Evolutionary conservation across 768 basidiomycete species (phyloP), one percentile per base, ranked within the genome.

Genomic region (Gloeopeniophorella convolvens): DNA sequence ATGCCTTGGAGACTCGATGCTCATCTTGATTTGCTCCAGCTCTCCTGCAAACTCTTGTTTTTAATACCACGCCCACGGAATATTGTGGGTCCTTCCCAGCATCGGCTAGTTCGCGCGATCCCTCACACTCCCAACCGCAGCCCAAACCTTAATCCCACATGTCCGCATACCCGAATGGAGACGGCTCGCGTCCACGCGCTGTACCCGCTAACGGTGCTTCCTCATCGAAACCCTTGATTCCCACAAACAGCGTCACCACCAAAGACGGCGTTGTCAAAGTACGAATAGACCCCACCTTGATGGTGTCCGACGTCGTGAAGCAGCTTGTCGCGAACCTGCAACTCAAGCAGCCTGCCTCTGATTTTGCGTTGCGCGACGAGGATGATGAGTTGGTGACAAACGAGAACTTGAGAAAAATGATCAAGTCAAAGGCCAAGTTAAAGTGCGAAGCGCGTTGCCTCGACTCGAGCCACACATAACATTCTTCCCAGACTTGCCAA

Each of bases 181-280:
- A 57, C 39, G 28, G 42, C 35, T 20, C 34, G 6, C 43, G 53
- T 23, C 46, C 42, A 15, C 50, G 41, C 33, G 27, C 33, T 11
- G n/a, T 21, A 28, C n/a, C 41, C 18, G 5, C 47, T 41, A 48
- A 58, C 36, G 30, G 61, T 44, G 51, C 50, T 24, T 45, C 67
- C 8, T 63, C 64, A 48, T 55, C 65, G 44, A 74, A 74, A 65
- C 36, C 70, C 5, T 72, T 89, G 27, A 77, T 89, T 2, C 89
- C 89, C 7, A 92, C 89, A 9, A 92, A 92, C 66, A 87, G 76
- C 49, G 87, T 92, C 42, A 82, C 85, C 3, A 89, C 85, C 6
- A 78, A 74, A 48, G 83, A 87, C 16, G 87, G 87, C 35, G 82
- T 82, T 36, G 87, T 91, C 18, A 82, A 88, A 54, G 83, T 87